Evolutionary conservation across 192 early-diverging fungal genomes (phyloP).

Genomic region (Coemansia sp.): DNA sequence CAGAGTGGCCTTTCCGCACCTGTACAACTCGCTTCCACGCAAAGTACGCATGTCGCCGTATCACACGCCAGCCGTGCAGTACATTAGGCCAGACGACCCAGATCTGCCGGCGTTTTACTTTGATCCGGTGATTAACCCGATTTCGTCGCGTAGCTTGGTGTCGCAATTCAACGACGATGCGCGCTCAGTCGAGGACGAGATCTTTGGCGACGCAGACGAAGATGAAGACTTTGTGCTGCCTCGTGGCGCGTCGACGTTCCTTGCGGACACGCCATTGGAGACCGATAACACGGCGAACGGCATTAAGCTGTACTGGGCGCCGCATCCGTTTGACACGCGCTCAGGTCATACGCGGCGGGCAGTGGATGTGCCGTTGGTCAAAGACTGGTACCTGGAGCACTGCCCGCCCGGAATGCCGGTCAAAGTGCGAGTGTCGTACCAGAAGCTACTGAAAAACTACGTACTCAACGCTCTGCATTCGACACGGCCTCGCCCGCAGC

Average conservation of each 20-base stretch:
- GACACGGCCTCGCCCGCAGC: constrained; percentile 80
- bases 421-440: constrained; percentile 98
- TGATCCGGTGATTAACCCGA: constrained; percentile 97
- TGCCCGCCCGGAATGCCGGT: constrained; percentile 89
- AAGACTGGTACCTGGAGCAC: constrained; percentile 98
- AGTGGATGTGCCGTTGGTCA: constrained; percentile 90
- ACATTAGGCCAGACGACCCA: constrained; percentile 85
- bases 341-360: constrained; percentile 88
- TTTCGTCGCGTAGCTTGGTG: constrained; percentile 55
- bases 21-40: constrained; percentile 96
- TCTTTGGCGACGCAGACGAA: constrained; percentile 67
- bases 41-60: constrained; percentile 90
- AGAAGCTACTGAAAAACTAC: constrained; percentile 96
- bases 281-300: constrained; percentile 91
- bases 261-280: constrained; percentile 71
- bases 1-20: constrained; percentile 96
- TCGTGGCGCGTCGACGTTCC: constrained; percentile 70
- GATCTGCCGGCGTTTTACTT: constrained; percentile 98
- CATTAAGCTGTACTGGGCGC: constrained; percentile 96
- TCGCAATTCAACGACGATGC: constrained; percentile 67
- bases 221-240: constrained; percentile 75
- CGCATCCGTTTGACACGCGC: constrained; percentile 92
- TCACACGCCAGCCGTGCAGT: constrained; percentile 88
- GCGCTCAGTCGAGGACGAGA: constrained; percentile 72
- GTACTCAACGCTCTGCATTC: constrained; percentile 89